Evolutionary conservation across 2,329 filamentous ascomycete species (phyloP).

Genomic region (Fusarium tjaetaba): DNA sequence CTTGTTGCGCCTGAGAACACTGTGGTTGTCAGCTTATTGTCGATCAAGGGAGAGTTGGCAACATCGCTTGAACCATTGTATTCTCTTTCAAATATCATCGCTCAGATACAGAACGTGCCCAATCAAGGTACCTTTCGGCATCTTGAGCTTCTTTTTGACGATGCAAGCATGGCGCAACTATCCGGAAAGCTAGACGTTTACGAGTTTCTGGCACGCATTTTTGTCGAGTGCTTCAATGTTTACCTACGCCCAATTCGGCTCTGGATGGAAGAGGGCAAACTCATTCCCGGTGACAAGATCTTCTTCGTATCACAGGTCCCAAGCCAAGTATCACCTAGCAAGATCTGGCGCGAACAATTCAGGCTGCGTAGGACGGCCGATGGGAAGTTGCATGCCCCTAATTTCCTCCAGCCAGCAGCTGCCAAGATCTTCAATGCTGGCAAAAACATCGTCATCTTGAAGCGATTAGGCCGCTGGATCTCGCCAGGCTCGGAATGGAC

Average conservation of each 20-base stretch:
- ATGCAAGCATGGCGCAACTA: conserved; percentile 75
- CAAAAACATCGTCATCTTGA: conserved; percentile 88
- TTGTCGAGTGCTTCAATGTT: conserved; percentile 82
- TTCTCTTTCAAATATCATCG: conserved; percentile 69
- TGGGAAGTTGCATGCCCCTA: conserved; percentile 73
- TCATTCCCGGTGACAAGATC: conserved; percentile 71
- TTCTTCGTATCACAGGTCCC: conserved; percentile 78
- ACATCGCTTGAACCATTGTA: conserved; percentile 64
- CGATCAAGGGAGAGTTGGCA: conserved; percentile 67
- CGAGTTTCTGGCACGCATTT: conserved; percentile 71
- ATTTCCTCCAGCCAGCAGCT: conserved; percentile 76
- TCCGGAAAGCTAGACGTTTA: conserved; percentile 72
- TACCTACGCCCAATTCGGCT: conserved; percentile 82
- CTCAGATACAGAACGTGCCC: conserved; percentile 61
- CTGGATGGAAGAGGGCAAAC: conserved; percentile 86
- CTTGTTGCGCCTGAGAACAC: conserved; percentile 65
- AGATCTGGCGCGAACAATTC: conserved; percentile 82
- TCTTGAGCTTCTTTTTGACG: conserved; percentile 80
- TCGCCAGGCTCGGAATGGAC: conserved; percentile 43
- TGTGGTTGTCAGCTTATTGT: conserved; percentile 72
- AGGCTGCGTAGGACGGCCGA: conserved; percentile 69
- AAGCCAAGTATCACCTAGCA: conserved; percentile 66
- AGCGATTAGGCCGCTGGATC: conserved; percentile 69
- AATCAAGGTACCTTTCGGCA: conserved; percentile 72
- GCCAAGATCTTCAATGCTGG: conserved; percentile 84